Evolutionary conservation across 73 alveolate genomes (phyloP), one percentile per base, ranked within the genome.

Genomic region (Paraurostyla sp.): DNA sequence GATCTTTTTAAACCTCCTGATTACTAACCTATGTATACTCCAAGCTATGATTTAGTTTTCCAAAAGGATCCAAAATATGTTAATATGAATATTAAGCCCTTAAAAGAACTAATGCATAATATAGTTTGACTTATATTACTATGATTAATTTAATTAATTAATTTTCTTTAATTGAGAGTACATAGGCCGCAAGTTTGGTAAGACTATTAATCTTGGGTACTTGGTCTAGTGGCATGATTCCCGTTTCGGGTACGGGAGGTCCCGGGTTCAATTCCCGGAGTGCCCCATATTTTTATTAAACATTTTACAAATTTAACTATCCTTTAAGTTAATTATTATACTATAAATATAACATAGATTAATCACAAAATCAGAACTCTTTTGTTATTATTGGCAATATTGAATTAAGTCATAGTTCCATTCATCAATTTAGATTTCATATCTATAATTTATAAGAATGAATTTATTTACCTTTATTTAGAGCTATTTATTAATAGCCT

Each of bases 251-350:
- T 76, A 58, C 80, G 88, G 78, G 88, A 76, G 88, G 88, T 76
- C 88, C 78, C 88, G 88, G 88, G 88, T 76, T 76, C 88, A 76
- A 76, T 76, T 76, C 88, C 88, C 88, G 88, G 84, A 69, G 63
- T 69, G 35, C 65, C 84, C 84, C 84, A 18, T 36, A 69, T 2
- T 69, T 69, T 69, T 69, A 13, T 9, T 3, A 11, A 18, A 60
- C 3, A n/a, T n/a, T n/a, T 18, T 11, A 60, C 3, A 60, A 56
- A 13, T 11, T 56, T 13, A 27, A 56, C 36, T 62, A 16, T 16
- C 16, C 18, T 22, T 29, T 6, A 62, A 62, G 30, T 32, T 62
- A 62, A 62, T 25, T 13, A 25, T 62, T 16, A 32, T 62, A 46
- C 29, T 32, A 29, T 11, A 62, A 32, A 62, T 36, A 62, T 23